Evolutionary conservation across 805 yeast species (phyloP), one percentile per base, ranked within the genome.

Genomic region (Yarrowia phangngaensis): DNA sequence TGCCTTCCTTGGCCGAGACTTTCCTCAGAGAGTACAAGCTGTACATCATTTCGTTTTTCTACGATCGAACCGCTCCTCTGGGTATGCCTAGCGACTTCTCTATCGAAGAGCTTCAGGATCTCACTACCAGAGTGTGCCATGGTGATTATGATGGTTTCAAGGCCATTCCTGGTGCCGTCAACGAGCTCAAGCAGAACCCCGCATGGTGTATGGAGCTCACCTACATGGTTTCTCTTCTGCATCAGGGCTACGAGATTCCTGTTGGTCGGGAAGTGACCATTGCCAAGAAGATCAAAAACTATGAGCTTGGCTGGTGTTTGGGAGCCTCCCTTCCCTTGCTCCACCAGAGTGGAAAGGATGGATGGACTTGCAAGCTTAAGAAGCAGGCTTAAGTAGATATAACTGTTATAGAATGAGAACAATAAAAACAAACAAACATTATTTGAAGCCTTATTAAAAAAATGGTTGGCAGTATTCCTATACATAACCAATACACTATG

Each of bases 261-360:
- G 74, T 85, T 52, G 72, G 75, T 56, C 80, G 97, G 64, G 97
- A 90, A 67, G 78, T 92, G 57, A 84, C 78, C 65, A 92, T 96
- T 6, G 97, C 97, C 7, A 80, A 87, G 71, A 88, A 79, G 63
- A 86, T 92, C 58, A 83, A 80, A 46, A 79, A 80, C 61, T 88
- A 86, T 60, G 98, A 92, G 69, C 74, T 92, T 46, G 99, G 98
- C 24, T 92, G 99, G 99, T 92, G 97, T 71, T 72, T 92, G 51
- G 99, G 99, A 58, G 98, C 97, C 1, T 86, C 97, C 2, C 74
- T 92, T 58, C 97, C 97, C 7, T 70, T 92, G 58, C 72, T 92
- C 57, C 92, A 58, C 50, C 22, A 35, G 36, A 29, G 13, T 12
- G 55, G 51, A 7, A 38, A 34, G 19, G 48, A 47, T n/a, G 54